Evolutionary conservation across 345 rosid species (phyloP), one percentile per base, ranked within the genome.

Genomic region (Euphorbia lathyris): DNA sequence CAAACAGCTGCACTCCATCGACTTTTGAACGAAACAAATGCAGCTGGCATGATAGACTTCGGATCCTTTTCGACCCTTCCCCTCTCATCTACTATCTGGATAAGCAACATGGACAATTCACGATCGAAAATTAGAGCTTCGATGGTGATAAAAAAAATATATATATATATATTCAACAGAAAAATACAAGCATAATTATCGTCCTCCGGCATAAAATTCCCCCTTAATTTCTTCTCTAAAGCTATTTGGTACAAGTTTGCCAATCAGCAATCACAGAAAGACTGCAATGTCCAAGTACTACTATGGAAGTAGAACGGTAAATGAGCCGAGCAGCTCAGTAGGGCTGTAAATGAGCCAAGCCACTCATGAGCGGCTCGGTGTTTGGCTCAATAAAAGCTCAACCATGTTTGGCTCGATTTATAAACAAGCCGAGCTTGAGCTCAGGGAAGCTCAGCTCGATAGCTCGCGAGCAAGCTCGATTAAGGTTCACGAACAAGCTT

Each of bases 1-100:
- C 97, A 88, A 53, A 95, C 97, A 62, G 97, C 99, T 9, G 99
- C 93, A 74, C 87, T 96, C 99, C 99, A 95, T 74, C 97, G 87
- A 42, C 91, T 85, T 80, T 87, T 92, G 72, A 95, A 95, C 8
- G 97, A 95, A 69, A 92, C 99, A 78, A 95, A 95, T 38, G 99
- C 90, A 27, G 97, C 97, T 32, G 97, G 97, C 96, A 92, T 85
- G 62, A 88, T 83, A 2, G 87, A 64, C 76, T 87, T 87, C 3
- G 87, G 87, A 83, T 95, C 99, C 19, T 77, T 87, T 29, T 64
- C 72, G 43, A 92, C 96, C 65, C 66, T 81, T 67, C 76, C 77
- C 68, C 87, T 80, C 79, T 91, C 99, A 71, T 70, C 84, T 70
- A 68, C 81, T 67, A 90, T 88, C 99, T 95, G 84, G 50, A 76